Base-by-base conservation (phyloP, 257 asterid genomes). In the Jaltomata sinuosa region DNA sequence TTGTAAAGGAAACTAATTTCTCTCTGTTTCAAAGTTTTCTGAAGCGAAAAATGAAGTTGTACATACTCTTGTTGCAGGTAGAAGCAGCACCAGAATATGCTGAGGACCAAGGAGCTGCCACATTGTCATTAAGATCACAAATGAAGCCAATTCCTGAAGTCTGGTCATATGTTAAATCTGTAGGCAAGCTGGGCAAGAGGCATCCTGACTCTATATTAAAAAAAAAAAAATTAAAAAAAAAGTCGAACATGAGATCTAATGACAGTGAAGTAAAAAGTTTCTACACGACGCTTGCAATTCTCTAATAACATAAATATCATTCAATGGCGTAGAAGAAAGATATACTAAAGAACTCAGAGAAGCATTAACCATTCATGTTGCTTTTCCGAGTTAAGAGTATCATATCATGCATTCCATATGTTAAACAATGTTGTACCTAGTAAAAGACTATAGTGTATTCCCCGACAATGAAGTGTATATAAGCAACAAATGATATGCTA, bases 101-200 rank as follows among this genome's bases (percentile, higher is more conserved):
- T 38, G 79, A 65, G 50, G 82, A 72, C 89, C 90, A 88, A 84
- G 84, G 85, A 31, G 89, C 90, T 38, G 45, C 85, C 80, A 77
- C 53, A 22, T 84, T 84, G 25, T 88, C 86, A 14, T 86, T 82
- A 57, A 88, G 85, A 50, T 88, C 84, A 27, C 90, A 88, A 81
- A 68, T 81, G 83, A 88, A 57, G 32, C 90, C 89, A 25, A 82
- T 81, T 65, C 90, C 90, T 18, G 85, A 88, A 65, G 53, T 81
- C 32, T 67, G 84, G 29, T 86, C 84, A 40, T 84, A 88, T 61
- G 85, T 84, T 16, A 86, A 79, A 55, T 88, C 89, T 19, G 76
- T 42, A 0, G 85, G 89, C 68, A 52, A 54, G 83, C 87, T 84
- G 2, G 89, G 85, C 19, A 88, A 59, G 49, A 88, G 84, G 89